These are phyloP conservation scores for Lactarius sanguifluus DNA, from an alignment of 768 basidiomycete species.

Conservation along the genomic window DNA sequence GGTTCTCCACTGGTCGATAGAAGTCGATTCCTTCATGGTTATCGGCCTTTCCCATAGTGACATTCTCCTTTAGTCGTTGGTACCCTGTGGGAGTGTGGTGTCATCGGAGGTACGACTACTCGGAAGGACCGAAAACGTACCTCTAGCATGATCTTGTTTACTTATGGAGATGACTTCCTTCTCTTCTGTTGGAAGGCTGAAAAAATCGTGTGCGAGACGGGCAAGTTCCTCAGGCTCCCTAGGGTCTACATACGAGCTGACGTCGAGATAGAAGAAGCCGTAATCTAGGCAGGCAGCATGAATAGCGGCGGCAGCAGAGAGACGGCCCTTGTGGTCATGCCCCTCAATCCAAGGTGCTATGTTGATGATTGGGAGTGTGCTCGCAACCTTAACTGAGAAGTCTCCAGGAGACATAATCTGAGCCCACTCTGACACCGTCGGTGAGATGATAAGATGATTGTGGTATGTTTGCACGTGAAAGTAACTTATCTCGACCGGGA, in stretches of 20 bases:
- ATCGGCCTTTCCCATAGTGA: conserved; percentile 82
- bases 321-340: conserved; percentile 42
- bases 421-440: not conserved
- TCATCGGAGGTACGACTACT: conserved; percentile 6
- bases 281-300: conserved; percentile 74
- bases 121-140: conserved; percentile 41
- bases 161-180: conserved; percentile 68
- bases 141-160: conserved; percentile 74
- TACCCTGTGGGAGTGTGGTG: conserved; percentile 55
- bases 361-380: conserved; percentile 65
- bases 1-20: conserved; percentile 68
- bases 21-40: conserved; percentile 86
- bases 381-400: conserved; percentile 2
- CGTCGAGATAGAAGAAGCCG: conserved; percentile 88
- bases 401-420: conserved; percentile 1
- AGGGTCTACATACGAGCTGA: conserved; percentile 55
- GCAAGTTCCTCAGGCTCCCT: conserved; percentile 65
- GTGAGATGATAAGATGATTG: not conserved
- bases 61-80: conserved; percentile 75
- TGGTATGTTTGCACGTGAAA: not conserved
- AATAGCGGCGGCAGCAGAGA: conserved; percentile 51
- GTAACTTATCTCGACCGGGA: conserved; percentile 1
- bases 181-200: conserved; percentile 55
- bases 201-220: conserved; percentile 69
- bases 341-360: conserved; percentile 61